A percentile compares a stretch with the other conserved stretches of the same genome.
Evolutionary conservation across 139 green algal species (phyloP).

Genomic region (Coelastrella sp.): DNA sequence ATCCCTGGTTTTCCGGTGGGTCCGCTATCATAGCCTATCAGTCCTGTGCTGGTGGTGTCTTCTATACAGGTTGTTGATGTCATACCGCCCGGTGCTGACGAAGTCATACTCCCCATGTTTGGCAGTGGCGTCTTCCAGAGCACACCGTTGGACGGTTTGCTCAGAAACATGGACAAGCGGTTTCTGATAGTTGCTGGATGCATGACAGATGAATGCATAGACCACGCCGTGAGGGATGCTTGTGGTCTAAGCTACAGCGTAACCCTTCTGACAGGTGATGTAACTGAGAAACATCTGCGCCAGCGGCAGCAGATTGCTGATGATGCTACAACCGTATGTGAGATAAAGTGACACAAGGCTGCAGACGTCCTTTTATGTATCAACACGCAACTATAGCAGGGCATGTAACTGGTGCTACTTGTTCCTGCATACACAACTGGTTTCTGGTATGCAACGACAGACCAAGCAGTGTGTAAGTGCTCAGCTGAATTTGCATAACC

Average conservation of each 20-base stretch:
- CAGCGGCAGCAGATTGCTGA: too few species aligned
- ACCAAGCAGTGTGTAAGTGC: too few species aligned
- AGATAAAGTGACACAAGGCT: background rate
- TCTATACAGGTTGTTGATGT: slow-evolving; percentile 61
- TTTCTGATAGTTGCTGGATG: slow-evolving; percentile 73
- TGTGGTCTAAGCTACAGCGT: slow-evolving; percentile 78
- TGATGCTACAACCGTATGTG: too few species aligned
- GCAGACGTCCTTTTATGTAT: too few species aligned
- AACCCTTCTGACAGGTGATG: slow-evolving; percentile 59
- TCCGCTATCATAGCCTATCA: background rate
- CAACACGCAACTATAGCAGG: background rate
- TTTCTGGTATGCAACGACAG: background rate
- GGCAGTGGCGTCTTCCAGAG: slow-evolving; percentile 70
- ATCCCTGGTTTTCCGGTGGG: background rate
- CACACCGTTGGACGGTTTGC: background rate
- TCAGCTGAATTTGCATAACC: background rate
- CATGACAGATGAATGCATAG: slow-evolving; percentile 84
- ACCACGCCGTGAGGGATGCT: slow-evolving; percentile 76
- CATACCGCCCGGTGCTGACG: slow-evolving; percentile 65
- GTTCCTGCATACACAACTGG: background rate
- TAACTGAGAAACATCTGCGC: background rate
- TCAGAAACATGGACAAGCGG: slow-evolving; percentile 59
- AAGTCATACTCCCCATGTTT: slow-evolving; percentile 85
- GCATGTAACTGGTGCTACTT: background rate
- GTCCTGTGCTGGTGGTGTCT: background rate